Evolutionary conservation across 2,329 filamentous ascomycete genomes (phyloP).

Genomic region (Exserohilum rostratum): DNA sequence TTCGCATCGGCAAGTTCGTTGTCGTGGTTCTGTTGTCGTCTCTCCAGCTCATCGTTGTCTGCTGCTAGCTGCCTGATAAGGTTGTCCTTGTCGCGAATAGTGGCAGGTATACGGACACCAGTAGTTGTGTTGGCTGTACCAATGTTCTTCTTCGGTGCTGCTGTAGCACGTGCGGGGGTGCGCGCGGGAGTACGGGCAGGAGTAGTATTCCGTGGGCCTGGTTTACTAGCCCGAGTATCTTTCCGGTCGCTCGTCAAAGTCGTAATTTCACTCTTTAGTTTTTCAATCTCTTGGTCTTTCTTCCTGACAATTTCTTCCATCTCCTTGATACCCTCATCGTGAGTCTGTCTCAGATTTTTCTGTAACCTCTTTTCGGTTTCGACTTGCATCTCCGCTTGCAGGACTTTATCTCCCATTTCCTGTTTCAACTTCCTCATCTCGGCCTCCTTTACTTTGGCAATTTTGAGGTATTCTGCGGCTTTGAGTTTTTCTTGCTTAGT

Average conservation of each 20-base stretch:
- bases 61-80: not conserved
- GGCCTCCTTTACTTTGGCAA: not conserved
- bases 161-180: too few relatives aligned
- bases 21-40: not conserved
- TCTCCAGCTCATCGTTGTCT: not conserved
- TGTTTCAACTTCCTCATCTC: not conserved
- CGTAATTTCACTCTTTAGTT: not conserved
- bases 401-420: not conserved
- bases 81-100: too few relatives aligned
- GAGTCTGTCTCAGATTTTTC: not conserved
- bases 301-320: too few relatives aligned
- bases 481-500: not conserved
- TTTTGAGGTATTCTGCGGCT: not conserved
- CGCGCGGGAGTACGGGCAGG: too few relatives aligned
- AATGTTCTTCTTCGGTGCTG: too few relatives aligned
- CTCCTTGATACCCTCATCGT: too few relatives aligned
- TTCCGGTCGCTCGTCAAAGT: too few relatives aligned
- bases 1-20: conserved; percentile 3
- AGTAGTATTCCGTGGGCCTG: too few relatives aligned
- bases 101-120: too few relatives aligned
- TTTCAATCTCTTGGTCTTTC: not conserved
- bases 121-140: too few relatives aligned
- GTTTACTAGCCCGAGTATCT: too few relatives aligned
- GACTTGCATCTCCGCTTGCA: not conserved
- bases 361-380: not conserved